phyloP scores from a whole-genome alignment of 305 asterid species.

The Plantago coronopus region DNA sequence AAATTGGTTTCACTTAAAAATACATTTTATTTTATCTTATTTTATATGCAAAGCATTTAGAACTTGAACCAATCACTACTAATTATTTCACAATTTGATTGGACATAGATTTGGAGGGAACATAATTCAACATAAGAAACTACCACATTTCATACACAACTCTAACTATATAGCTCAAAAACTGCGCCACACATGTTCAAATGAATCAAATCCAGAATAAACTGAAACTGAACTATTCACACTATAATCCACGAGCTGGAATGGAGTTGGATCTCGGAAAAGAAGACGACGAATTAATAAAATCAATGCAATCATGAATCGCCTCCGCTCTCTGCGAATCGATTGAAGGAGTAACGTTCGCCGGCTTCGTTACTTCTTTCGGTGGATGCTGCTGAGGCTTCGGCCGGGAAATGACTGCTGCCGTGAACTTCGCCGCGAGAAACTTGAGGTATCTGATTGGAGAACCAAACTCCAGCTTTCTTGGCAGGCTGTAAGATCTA shows the following conservation, averaged over 20 bases:
- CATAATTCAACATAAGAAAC: no score
- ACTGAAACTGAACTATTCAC: no score
- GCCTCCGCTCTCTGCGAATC: conserved; percentile 81
- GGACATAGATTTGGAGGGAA: no score
- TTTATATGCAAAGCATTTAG: no score
- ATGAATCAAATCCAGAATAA: no score
- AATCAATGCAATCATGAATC: conserved; percentile 71
- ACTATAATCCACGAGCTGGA: background rate
- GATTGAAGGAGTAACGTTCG: conserved; percentile 32
- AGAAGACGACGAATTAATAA: conserved; percentile 65
- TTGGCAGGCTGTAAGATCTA: conserved; percentile 37
- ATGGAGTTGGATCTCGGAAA: conserved; percentile 59
- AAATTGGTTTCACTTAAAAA: no score
- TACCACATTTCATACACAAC: no score
- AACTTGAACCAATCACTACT: no score
- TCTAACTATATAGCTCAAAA: no score
- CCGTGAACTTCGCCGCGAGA: conserved; percentile 37
- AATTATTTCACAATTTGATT: no score
- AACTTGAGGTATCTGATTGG: conserved; percentile 40
- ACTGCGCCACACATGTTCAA: no score
- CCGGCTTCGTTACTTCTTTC: conserved; percentile 30
- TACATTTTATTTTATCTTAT: no score
- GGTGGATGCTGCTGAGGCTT: conserved; percentile 32
- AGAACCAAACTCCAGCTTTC: conserved; percentile 24
- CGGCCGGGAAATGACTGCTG: conserved; percentile 18